Evolutionary conservation across 352 stramenopile species (phyloP).

Genomic region (Thraustochytrium sp.): DNA sequence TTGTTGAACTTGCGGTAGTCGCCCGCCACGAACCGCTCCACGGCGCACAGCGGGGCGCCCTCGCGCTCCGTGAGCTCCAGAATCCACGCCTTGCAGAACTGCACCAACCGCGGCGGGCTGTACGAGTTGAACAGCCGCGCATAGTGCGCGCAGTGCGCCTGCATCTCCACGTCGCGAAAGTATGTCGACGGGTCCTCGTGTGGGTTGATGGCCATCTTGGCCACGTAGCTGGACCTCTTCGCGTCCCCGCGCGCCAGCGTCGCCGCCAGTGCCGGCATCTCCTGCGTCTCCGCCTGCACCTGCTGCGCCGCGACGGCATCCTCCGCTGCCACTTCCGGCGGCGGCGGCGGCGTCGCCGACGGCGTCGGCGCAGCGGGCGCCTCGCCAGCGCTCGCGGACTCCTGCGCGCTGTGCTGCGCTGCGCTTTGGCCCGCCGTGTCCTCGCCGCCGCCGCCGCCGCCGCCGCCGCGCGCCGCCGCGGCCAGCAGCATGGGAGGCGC

Average conservation of each 20-base stretch:
- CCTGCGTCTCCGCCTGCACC: background rate
- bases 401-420: constrained; percentile 46
- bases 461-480: background rate
- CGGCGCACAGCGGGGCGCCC: constrained; percentile 57
- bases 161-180: constrained; percentile 75
- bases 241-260: background rate
- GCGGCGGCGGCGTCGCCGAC: background rate
- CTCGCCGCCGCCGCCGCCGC: background rate
- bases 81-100: constrained; percentile 63
- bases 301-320: background rate
- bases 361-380: background rate
- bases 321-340: background rate
- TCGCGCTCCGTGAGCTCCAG: constrained; percentile 63
- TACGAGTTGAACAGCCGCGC: constrained; percentile 71
- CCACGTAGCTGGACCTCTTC: constrained; percentile 57
- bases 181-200: constrained; percentile 77
- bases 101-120: constrained; percentile 59
- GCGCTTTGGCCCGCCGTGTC: background rate
- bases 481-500: background rate
- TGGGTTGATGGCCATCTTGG: constrained; percentile 74
- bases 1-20: constrained; percentile 66
- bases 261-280: no score
- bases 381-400: background rate
- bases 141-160: constrained; percentile 73
- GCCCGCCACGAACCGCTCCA: constrained; percentile 69